Percentiles rank a stretch among this genome's conserved stretches.
Evolutionary conservation across 352 stramenopile genomes (phyloP).

Genomic region (Globisporangium nunn): DNA sequence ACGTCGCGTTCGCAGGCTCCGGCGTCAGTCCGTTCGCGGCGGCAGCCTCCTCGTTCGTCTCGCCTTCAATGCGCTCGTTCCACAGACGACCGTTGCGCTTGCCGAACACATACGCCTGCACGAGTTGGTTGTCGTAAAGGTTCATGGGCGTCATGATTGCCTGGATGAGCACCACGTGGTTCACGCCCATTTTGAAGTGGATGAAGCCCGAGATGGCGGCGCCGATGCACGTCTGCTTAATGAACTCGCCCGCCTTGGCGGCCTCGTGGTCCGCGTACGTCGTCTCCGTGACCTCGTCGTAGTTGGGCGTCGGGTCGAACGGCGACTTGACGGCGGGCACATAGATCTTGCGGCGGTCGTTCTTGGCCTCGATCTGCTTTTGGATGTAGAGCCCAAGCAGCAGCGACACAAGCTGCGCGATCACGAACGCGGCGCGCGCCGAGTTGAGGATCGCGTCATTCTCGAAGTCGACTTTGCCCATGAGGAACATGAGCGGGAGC

Average conservation of each 20-base stretch:
- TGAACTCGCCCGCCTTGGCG: slow-evolving; percentile 64
- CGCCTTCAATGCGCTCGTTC: slow-evolving; percentile 74
- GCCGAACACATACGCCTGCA: slow-evolving; percentile 73
- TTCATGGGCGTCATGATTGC: slow-evolving; percentile 82
- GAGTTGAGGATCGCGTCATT: slow-evolving; percentile 52
- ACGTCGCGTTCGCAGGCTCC: slow-evolving; percentile 5
- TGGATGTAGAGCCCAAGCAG: slow-evolving; percentile 68
- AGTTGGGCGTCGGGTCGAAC: slow-evolving; percentile 77
- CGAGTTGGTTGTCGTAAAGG: slow-evolving; percentile 72
- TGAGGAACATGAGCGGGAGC: slow-evolving; percentile 82
- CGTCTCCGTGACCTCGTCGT: slow-evolving; percentile 69
- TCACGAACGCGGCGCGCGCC: slow-evolving; percentile 56
- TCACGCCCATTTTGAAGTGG: slow-evolving; percentile 82
- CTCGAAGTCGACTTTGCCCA: slow-evolving; percentile 84
- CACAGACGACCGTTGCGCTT: slow-evolving; percentile 57
- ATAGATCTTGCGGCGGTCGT: slow-evolving; percentile 77
- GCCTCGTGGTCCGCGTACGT: slow-evolving; percentile 72
- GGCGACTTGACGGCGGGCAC: slow-evolving; percentile 61
- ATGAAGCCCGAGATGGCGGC: slow-evolving; percentile 71
- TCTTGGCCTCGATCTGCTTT: slow-evolving; percentile 63
- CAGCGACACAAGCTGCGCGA: slow-evolving; percentile 53
- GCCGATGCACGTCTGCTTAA: slow-evolving; percentile 81
- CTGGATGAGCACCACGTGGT: slow-evolving; percentile 85
- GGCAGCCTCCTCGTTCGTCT: slow-evolving; percentile 49
- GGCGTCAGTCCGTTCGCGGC: slow-evolving; percentile 18